Evolutionary conservation across 129 eudicot genomes (phyloP).

Genomic region (Apium graveolens): DNA sequence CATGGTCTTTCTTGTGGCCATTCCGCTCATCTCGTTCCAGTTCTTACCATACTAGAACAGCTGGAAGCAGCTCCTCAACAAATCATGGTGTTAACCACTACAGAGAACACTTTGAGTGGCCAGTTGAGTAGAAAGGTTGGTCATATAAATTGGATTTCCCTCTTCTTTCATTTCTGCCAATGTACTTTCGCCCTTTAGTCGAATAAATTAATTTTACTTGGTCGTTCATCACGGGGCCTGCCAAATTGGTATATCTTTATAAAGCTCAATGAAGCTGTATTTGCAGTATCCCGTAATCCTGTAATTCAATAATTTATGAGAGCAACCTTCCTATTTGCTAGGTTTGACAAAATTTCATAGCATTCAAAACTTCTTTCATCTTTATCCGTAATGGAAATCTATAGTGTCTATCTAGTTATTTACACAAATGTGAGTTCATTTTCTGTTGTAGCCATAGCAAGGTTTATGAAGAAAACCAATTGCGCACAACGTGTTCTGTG

Average conservation of each 20-base stretch:
- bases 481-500: not conserved
- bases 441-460: not conserved
- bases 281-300: not conserved
- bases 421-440: not conserved
- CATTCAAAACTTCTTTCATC: not conserved
- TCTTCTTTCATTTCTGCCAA: not conserved
- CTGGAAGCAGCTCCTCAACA: slow-evolving; percentile 22
- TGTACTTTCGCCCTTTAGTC: not conserved
- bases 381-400: not conserved
- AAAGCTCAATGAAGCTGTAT: slow-evolving; percentile 1
- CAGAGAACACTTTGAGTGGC: slow-evolving; percentile 12
- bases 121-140: slow-evolving; percentile 12
- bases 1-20: slow-evolving; percentile 78
- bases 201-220: not conserved
- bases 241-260: slow-evolving; percentile 7
- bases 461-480: not conserved
- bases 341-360: not conserved
- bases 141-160: not conserved
- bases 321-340: not conserved
- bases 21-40: slow-evolving; percentile 29
- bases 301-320: not conserved
- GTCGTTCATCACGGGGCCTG: not conserved
- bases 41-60: slow-evolving; percentile 17
- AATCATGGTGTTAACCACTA: slow-evolving; percentile 6
- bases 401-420: not conserved